Evolutionary conservation across 495 filamentous ascomycete species (phyloP).

Genomic region (Tuber borchii): DNA sequence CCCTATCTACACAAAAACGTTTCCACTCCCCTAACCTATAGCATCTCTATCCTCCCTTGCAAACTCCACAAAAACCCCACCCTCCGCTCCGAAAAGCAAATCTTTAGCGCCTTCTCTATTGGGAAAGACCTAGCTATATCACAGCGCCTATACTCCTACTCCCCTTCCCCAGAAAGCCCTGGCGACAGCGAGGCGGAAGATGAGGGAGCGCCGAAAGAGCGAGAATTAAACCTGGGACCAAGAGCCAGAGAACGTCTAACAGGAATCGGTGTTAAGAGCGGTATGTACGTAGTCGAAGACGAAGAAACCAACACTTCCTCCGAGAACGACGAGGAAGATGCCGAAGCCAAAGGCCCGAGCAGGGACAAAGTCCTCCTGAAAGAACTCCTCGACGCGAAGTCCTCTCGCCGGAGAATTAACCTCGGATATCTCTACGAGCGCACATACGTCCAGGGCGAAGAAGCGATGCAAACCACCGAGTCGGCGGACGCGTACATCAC

Average conservation of each 20-base stretch:
- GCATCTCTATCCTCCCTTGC: conserved; percentile 12
- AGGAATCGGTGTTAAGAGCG: neutral
- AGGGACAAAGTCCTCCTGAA: neutral
- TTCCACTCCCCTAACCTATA: neutral
- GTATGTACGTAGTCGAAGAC: conserved; percentile 2
- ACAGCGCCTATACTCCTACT: conserved; percentile 23
- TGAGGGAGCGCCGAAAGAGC: neutral
- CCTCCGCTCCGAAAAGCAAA: conserved; percentile 4
- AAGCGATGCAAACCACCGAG: conserved; percentile 5
- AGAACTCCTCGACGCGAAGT: neutral
- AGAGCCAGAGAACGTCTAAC: neutral
- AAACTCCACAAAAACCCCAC: neutral
- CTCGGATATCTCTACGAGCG: conserved; percentile 15
- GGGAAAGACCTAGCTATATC: conserved; percentile 19
- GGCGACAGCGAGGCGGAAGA: neutral
- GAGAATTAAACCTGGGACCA: neutral
- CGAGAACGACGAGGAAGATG: neutral
- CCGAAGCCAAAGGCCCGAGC: neutral
- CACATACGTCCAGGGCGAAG: conserved; percentile 5
- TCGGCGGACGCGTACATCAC: neutral
- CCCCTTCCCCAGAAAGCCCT: neutral
- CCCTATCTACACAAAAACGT: conserved; percentile 3
- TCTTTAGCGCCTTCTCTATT: conserved; percentile 29
- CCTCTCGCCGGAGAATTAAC: neutral
- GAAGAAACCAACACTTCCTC: conserved; percentile 3